phyloP scores from a whole-genome alignment of 306 rosid species.

The Castanea mollissima region DNA sequence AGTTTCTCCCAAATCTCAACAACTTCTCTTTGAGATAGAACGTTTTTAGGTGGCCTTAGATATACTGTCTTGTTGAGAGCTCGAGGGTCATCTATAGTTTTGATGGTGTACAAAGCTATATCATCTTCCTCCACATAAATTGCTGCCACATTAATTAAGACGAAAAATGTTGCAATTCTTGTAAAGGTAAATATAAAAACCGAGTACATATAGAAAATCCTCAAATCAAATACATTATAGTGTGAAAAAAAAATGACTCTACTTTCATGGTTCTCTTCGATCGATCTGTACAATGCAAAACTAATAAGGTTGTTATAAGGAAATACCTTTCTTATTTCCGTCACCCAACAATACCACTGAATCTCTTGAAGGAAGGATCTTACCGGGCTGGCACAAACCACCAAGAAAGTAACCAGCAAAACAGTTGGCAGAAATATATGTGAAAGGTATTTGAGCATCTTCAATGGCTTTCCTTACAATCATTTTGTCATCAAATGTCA shows the following conservation, averaged over 20 bases:
- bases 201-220: too few species aligned
- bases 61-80: conserved; percentile 65
- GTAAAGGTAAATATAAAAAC: not conserved
- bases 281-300: not conserved
- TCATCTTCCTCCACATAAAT: conserved; percentile 74
- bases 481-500: conserved; percentile 78
- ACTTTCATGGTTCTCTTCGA: too few species aligned
- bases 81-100: conserved; percentile 58
- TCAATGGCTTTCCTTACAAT: conserved; percentile 64
- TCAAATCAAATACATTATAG: too few species aligned
- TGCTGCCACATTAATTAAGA: conserved; percentile 28
- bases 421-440: conserved; percentile 63
- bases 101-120: conserved; percentile 64
- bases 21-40: conserved; percentile 59
- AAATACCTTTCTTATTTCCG: conserved; percentile 60
- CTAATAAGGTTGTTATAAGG: not conserved
- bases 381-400: conserved; percentile 64
- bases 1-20: conserved; percentile 62
- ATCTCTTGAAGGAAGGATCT: conserved; percentile 45
- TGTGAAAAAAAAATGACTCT: too few species aligned
- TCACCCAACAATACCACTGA: conserved; percentile 63
- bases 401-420: conserved; percentile 80
- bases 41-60: conserved; percentile 62
- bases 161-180: not conserved
- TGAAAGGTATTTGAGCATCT: conserved; percentile 67